These are phyloP conservation scores for Starmerella gropengiesseri DNA, from an alignment of 805 yeast species.

Conservation along the genomic window DNA sequence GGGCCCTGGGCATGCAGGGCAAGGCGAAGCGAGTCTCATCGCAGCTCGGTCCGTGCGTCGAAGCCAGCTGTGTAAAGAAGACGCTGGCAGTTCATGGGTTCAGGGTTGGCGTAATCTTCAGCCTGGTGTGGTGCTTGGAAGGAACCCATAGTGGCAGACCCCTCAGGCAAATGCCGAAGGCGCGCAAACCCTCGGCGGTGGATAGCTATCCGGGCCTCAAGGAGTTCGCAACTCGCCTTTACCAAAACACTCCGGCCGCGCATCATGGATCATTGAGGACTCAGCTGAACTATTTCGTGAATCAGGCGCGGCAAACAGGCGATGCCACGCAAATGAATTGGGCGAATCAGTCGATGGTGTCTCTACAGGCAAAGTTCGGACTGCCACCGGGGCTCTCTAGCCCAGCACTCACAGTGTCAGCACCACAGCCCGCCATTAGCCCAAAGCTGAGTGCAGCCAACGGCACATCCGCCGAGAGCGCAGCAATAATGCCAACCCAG, in stretches of 20 bases:
- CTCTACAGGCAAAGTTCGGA: constrained; percentile 7
- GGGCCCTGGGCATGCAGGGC: too few relatives aligned
- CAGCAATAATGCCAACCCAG: too few relatives aligned
- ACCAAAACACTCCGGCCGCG: constrained; percentile 2
- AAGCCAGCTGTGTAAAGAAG: too few relatives aligned
- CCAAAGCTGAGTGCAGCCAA: too few relatives aligned
- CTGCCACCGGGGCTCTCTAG: neutral
- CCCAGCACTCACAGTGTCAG: neutral
- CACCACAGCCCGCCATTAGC: too few relatives aligned
- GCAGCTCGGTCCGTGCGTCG: too few relatives aligned
- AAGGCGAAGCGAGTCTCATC: too few relatives aligned
- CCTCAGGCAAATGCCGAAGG: constrained; percentile 6
- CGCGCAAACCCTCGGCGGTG: neutral
- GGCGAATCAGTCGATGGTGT: constrained; percentile 7
- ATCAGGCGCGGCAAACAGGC: constrained; percentile 11
- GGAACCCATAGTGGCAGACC: too few relatives aligned
- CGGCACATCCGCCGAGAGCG: too few relatives aligned
- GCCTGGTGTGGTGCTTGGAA: too few relatives aligned
- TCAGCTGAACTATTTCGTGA: constrained; percentile 8
- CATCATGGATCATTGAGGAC: constrained; percentile 11
- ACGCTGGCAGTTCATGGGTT: too few relatives aligned
- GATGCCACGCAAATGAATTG: constrained; percentile 15
- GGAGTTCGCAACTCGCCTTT: constrained; percentile 13
- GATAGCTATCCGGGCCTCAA: constrained; percentile 18
- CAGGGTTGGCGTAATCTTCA: too few relatives aligned